Evolutionary conservation across 169 alveolate species (phyloP), one percentile per base, ranked within the genome.

Genomic region (Plasmodium sp.): DNA sequence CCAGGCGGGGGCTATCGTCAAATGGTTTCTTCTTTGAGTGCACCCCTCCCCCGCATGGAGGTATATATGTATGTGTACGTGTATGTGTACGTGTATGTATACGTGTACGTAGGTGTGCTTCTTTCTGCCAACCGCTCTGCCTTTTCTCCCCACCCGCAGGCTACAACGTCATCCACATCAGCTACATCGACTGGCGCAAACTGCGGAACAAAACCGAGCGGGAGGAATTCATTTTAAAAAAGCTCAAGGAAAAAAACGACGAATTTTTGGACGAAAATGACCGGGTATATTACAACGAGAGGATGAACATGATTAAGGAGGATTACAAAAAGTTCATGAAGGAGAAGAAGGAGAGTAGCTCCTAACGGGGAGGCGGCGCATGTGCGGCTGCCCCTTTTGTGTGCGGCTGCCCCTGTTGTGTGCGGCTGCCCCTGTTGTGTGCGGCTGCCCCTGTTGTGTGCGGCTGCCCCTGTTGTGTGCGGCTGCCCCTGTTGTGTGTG

Each of bases 231-330:
- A 98, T 98, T 98, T 95, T 97, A 56, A 93, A 84, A 58, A 98
- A 98, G 90, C 95, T 98, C 83, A 92, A 95, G 94, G 99, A 98
- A 83, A 98, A 98, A 81, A 98, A 98, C 41, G 96, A 98, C 14
- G 99, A 98, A 95, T 98, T 98, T 98, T 92, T 98, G 73, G 99
- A 98, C 81, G 98, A 98, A 0, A 98, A 98, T 71, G 99, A 98
- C 94, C 98, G 97, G 93, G 96, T 95, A 84, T 98, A 97, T 81
- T 97, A 98, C 96, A 93, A 95, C 92, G 91, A 96, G 96, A 75
- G 98, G 92, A 92, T 96, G 95, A 96, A 95, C 83, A 95, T 96
- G 97, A 93, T 96, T 95, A 91, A 93, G 85, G 93, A 96, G 67
- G 83, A 92, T 84, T 62, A 83, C 90, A 33, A 83, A 95, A 77